Conservation (phyloP, 2,329 filamentous ascomycete species). For the Fusarium continuum region DNA sequence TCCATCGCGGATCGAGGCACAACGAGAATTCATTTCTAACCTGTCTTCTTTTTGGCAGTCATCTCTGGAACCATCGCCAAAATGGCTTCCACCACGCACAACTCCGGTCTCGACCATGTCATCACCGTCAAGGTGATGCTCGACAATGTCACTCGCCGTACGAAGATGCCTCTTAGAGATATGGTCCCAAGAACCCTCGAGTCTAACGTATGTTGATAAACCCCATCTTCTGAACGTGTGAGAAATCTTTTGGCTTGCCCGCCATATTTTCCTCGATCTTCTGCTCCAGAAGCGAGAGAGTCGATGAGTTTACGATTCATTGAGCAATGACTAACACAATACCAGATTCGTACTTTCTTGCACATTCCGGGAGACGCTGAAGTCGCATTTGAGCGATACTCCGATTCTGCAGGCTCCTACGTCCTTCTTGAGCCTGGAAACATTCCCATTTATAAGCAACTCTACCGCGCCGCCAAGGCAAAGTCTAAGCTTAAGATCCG, state of each 20-base stretch:
- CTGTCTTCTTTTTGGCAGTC: neutral
- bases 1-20: constrained; percentile 25
- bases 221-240: neutral
- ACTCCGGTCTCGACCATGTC: constrained; percentile 44
- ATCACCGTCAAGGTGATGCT: constrained; percentile 88
- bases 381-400: constrained; percentile 87
- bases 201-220: constrained; percentile 75
- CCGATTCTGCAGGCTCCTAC: constrained; percentile 86
- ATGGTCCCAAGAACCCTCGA: constrained; percentile 79
- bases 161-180: constrained; percentile 90
- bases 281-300: neutral
- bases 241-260: neutral
- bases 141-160: constrained; percentile 78
- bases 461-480: constrained; percentile 95
- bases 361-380: constrained; percentile 45
- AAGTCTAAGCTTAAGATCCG: constrained; percentile 96
- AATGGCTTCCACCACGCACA: constrained; percentile 44
- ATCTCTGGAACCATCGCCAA: constrained; percentile 7
- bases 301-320: neutral
- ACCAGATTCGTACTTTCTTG: constrained; percentile 50
- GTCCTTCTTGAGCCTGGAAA: constrained; percentile 82
- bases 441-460: constrained; percentile 89
- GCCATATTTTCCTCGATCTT: neutral
- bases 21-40: constrained; percentile 1
- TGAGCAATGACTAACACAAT: constrained; percentile 23